phyloP scores from a whole-genome alignment of 2,329 filamentous ascomycete genomes.

The Calonectria ilicicola region DNA sequence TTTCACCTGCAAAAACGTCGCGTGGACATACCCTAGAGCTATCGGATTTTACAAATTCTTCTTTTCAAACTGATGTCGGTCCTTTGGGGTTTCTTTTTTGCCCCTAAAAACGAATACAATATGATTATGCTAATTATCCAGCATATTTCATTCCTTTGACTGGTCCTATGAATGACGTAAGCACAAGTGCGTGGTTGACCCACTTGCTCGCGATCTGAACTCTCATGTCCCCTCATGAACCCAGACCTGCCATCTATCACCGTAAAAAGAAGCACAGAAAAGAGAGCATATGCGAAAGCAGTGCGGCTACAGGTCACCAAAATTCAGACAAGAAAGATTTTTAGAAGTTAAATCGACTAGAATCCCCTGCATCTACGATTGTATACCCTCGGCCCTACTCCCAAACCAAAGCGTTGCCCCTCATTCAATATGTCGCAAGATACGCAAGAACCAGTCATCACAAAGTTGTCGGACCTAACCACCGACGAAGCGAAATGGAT shows the following conservation, averaged over 20 bases:
- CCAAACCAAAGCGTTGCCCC: not conserved
- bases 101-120: not conserved
- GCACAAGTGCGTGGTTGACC: not conserved
- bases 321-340: not conserved
- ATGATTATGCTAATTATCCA: not conserved
- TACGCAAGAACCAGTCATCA: constrained; percentile 40
- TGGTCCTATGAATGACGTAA: not conserved
- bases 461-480: constrained; percentile 37
- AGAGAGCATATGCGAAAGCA: not conserved
- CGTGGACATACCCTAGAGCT: not conserved
- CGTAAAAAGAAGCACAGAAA: not conserved
- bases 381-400: not conserved
- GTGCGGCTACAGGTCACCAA: not conserved
- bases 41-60: too few relatives aligned
- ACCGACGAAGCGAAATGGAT: constrained; percentile 40
- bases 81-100: too few relatives aligned
- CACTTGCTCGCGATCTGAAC: not conserved
- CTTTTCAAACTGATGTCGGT: too few relatives aligned
- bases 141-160: too few relatives aligned
- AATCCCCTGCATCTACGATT: not conserved
- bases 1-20: not conserved
- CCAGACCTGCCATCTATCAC: not conserved
- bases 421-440: constrained; percentile 1
- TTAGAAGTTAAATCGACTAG: not conserved
- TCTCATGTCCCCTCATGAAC: not conserved